Percentiles rank a stretch among this genome's conserved stretches.
Evolutionary conservation across 2,329 filamentous ascomycete species (phyloP).

Genomic region (Fusarium sp.): DNA sequence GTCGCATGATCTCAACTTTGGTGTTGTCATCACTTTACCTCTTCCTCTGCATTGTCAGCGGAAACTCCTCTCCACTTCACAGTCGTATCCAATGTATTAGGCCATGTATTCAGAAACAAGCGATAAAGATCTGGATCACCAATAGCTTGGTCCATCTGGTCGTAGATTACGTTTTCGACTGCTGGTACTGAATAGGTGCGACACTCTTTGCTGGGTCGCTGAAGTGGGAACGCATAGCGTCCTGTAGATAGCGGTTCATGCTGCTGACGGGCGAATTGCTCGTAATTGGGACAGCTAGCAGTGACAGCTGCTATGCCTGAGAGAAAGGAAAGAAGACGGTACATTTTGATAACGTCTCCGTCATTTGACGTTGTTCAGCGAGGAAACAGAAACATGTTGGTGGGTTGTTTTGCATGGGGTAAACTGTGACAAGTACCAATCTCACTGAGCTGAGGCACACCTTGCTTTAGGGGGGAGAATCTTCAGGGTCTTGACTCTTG

Average conservation of each 20-base stretch:
- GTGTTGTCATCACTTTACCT: slow-evolving; percentile 50
- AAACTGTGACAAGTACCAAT: background rate
- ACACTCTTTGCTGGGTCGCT: slow-evolving; percentile 80
- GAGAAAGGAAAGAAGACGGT: slow-evolving; percentile 5
- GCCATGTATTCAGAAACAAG: slow-evolving; percentile 78
- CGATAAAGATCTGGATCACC: slow-evolving; percentile 80
- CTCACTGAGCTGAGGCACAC: background rate
- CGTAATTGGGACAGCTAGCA: slow-evolving; percentile 51
- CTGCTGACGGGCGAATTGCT: slow-evolving; percentile 49
- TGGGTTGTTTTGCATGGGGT: background rate
- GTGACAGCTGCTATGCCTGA: slow-evolving; percentile 37
- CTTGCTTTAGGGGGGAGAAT: background rate
- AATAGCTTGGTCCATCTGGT: slow-evolving; percentile 74
- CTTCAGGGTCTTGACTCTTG: slow-evolving; percentile 10
- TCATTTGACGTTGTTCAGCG: slow-evolving; percentile 13
- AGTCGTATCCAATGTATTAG: slow-evolving; percentile 80
- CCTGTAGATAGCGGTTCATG: slow-evolving; percentile 83
- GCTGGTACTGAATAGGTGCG: slow-evolving; percentile 82
- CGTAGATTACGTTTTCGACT: slow-evolving; percentile 78
- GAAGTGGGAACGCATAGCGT: slow-evolving; percentile 79
- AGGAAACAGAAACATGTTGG: slow-evolving; percentile 17
- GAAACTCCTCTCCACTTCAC: slow-evolving; percentile 74
- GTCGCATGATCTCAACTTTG: background rate
- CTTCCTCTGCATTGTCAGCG: slow-evolving; percentile 67
- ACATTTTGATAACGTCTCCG: slow-evolving; percentile 18